Evolutionary conservation across 208 protist genomes (phyloP), one percentile per base, ranked within the genome.

Genomic region (Trypanosomatidae sp.): DNA sequence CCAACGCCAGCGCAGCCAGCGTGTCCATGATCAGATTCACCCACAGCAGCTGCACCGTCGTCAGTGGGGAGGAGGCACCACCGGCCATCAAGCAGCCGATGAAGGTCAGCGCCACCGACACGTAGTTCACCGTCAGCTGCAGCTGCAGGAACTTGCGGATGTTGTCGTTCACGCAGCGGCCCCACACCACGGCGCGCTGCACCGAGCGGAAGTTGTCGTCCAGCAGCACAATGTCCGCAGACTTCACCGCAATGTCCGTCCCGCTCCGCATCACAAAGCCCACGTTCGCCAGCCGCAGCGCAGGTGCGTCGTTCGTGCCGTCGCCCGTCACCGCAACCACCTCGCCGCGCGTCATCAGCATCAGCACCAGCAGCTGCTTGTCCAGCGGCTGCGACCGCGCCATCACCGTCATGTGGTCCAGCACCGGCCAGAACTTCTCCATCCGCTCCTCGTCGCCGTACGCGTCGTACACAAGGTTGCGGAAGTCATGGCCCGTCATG

Each of bases 1-100:
- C 98, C 5, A 99, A 85, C 33, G 99, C 98, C 0, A 99, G 19
- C 19, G 62, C 97, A 39, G 98, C 99, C 25, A 99, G 80, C 19
- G 98, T 99, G 84, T 99, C 99, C 98, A 99, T 99, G 90, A 99
- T 99, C 41, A 99, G 80, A 77, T 99, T 99, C 52, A 99, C 96
- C 99, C 98, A 99, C 66, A 99, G 87, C 30, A 99, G 90, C 91
- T 99, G 98, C 72, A 99, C 87, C 60, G 97, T 95, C 65, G 89
- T 97, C 30, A 99, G 83, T 43, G 96, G 96, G 19, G 87, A 91
- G 2, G 82, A 88, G 13, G 70, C 71, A 47, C 80, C 79, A n/a
- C 74, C 69, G n/a, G 90, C 76, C 17, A 92, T 76, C 30, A 98
- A 49, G 56, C 90, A 86, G 5, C 97, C 98, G 52, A 99, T 82